A percentile compares a stretch with the other conserved stretches of the same genome.
Conservation (phyloP, 805 yeast species). For the Starmera quercuum region DNA sequence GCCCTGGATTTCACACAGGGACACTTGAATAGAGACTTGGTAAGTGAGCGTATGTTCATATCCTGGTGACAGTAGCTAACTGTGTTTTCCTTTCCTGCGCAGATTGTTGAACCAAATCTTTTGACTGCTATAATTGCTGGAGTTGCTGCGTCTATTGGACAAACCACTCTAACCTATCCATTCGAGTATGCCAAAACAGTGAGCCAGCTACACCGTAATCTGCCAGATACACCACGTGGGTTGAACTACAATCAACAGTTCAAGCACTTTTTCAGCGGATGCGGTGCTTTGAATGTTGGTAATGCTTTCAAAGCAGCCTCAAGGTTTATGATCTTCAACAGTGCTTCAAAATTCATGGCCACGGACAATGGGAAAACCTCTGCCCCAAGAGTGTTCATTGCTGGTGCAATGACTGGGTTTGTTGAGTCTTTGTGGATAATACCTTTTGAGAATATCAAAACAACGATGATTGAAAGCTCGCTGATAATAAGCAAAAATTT, state of each 20-base stretch:
- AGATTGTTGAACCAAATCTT: constrained; percentile 26
- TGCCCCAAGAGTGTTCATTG: constrained; percentile 77
- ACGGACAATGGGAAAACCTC: constrained; percentile 51
- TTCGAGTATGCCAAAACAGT: constrained; percentile 64
- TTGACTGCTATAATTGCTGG: constrained; percentile 56
- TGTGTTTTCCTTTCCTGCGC: not conserved
- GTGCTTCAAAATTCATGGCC: constrained; percentile 62
- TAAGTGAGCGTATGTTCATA: not conserved
- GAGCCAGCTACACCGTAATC: constrained; percentile 45
- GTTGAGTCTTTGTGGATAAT: constrained; percentile 77
- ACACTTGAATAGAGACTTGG: constrained; percentile 1
- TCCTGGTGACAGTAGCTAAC: not conserved
- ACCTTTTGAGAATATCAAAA: constrained; percentile 85
- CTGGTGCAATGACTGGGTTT: constrained; percentile 79
- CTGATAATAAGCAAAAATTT: constrained; percentile 24
- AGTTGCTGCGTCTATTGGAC: constrained; percentile 52
- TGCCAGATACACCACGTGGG: constrained; percentile 23
- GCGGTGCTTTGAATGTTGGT: constrained; percentile 71
- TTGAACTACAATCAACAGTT: constrained; percentile 22
- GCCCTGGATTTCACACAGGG: too few relatives aligned
- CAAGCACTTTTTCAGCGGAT: constrained; percentile 45
- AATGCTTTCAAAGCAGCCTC: constrained; percentile 65
- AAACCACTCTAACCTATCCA: constrained; percentile 62
- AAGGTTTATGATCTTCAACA: constrained; percentile 68
- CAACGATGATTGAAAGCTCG: constrained; percentile 70